Base-by-base conservation (phyloP, 768 basidiomycete species). In the Pseudohyphozyma bogoriensis region DNA sequence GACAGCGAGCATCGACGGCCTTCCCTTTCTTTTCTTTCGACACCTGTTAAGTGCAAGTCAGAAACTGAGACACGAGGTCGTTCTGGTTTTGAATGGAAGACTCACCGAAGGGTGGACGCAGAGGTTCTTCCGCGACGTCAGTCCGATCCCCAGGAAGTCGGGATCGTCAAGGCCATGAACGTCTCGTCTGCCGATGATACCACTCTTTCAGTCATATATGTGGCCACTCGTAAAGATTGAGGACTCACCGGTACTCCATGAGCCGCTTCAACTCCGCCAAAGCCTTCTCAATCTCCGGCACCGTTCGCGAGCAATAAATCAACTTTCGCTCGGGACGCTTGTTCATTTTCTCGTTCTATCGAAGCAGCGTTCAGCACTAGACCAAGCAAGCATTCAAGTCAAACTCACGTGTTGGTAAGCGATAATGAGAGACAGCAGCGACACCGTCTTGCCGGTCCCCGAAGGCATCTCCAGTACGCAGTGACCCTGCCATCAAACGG, bases 391-490 rank as follows among this genome's bases (percentile, higher is more conserved):
- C 13, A 37, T 2, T 20, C 26, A 29, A 20, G 35, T 0, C n/a
- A 24, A n/a, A 56, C 75, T 62, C 60, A 87, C 93, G 78, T 95
- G 91, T 75, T 97, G 93, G 72, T 97, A 99, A 18, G 93, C 95
- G 39, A 99, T 86, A 75, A 99, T 99, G 58, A 99, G 76, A 3
- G 89, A 91, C 22, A 99, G 78, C 12, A 99, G 78, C 15, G 91
- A 96, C 29, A 99, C 95, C 0, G 95, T 99, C 78, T 99, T 99
- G 28, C 95, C 95, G 26, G 95, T 99, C 20, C 95, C 95, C 15
- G 95, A 97, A 63, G 95, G 95, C 95, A 99, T 99, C 78, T 99
- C 95, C 39, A 99, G 80, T n/a, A 97, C 89, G 73, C 95, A 96
- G 68, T 99, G 95, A 52, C 95, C 95, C 91, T 97, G 42, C n/a